These are phyloP conservation scores for Paraphaeosphaeria minitans DNA, from an alignment of 2,329 filamentous ascomycete species.

Conservation along the genomic window DNA sequence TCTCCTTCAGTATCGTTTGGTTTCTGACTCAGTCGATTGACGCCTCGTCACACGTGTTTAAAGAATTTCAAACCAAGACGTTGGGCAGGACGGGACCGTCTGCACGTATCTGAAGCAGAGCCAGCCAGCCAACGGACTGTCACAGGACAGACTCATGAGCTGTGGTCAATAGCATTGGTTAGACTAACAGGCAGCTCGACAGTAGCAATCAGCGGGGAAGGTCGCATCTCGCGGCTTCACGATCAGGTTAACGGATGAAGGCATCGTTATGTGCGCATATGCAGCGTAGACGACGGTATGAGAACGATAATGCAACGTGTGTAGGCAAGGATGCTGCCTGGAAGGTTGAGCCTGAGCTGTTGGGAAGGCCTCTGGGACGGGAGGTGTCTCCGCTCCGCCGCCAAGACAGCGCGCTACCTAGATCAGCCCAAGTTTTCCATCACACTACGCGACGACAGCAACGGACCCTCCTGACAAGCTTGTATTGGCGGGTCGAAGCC, in stretches of 20 bases:
- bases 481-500: slow-evolving; percentile 6
- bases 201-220: too few relatives aligned
- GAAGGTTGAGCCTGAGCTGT: neutral
- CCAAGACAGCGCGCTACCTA: neutral
- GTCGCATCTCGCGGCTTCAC: too few relatives aligned
- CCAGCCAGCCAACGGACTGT: too few relatives aligned
- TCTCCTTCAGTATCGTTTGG: neutral
- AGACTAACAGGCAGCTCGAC: too few relatives aligned
- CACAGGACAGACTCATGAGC: too few relatives aligned
- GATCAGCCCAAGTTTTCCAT: slow-evolving; percentile 3
- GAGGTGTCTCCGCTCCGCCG: neutral
- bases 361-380: neutral
- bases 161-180: too few relatives aligned
- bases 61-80: too few relatives aligned
- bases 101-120: neutral
- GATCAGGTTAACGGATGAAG: neutral
- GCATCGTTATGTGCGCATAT: neutral
- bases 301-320: neutral
- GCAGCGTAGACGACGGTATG: too few relatives aligned
- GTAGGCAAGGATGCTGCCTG: neutral
- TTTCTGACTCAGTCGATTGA: neutral
- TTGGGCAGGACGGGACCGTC: neutral
- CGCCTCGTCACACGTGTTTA: neutral
- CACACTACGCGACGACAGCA: slow-evolving; percentile 8
- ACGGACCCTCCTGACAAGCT: slow-evolving; percentile 1